phyloP scores from a whole-genome alignment of 2,329 filamentous ascomycete genomes.

The Stenocarpella maydis region DNA sequence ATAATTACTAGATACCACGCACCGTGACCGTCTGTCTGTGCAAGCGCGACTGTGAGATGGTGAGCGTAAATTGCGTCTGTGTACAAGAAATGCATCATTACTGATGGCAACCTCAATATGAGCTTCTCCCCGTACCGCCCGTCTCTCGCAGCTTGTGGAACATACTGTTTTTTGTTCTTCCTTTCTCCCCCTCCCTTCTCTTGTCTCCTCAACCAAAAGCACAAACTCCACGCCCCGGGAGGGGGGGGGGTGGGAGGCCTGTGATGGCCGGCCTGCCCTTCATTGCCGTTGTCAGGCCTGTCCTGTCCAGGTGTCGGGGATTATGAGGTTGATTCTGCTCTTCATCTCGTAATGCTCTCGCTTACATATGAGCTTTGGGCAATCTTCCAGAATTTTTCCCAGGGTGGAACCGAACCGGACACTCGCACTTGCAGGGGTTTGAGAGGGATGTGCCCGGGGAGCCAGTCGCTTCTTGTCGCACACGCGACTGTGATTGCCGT shows the following conservation, averaged over 20 bases:
- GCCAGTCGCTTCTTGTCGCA: slow-evolving; percentile 14
- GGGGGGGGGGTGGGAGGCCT: background rate
- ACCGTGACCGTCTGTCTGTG: background rate
- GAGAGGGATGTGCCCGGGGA: background rate
- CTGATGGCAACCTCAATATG: background rate
- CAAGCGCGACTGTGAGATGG: background rate
- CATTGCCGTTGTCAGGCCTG: slow-evolving; percentile 1
- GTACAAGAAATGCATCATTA: slow-evolving; percentile 15
- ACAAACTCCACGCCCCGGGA: too few species aligned
- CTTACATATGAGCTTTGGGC: slow-evolving; percentile 31
- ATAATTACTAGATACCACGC: too few species aligned
- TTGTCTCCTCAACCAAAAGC: background rate
- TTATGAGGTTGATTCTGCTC: slow-evolving; percentile 2
- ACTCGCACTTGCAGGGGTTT: slow-evolving; percentile 16
- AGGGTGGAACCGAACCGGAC: slow-evolving; percentile 11
- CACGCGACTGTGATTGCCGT: slow-evolving; percentile 24
- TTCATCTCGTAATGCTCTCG: slow-evolving; percentile 34
- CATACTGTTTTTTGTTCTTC: background rate
- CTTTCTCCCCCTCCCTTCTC: background rate
- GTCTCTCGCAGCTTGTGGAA: slow-evolving; percentile 1
- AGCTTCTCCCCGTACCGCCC: background rate
- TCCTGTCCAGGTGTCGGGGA: slow-evolving; percentile 10
- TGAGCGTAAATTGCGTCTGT: slow-evolving; percentile 1
- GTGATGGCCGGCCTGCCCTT: background rate
- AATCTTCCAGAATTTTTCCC: slow-evolving; percentile 36